Conservation (phyloP, 1,139 yeast genomes). For the Suhomyces anneliseae region DNA sequence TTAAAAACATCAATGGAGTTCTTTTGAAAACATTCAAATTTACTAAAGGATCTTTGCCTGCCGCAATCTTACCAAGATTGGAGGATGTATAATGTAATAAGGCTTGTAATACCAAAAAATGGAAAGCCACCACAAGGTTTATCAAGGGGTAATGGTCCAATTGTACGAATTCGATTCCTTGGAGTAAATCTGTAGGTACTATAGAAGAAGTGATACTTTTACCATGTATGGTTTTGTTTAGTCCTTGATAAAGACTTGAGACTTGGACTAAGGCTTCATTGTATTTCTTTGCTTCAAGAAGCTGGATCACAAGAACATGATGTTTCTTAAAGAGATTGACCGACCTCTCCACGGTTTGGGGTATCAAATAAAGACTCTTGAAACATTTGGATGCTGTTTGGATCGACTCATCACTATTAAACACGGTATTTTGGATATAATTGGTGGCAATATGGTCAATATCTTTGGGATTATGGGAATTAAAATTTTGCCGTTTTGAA, state of each 20-base stretch:
- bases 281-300: slow-evolving; percentile 26
- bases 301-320: slow-evolving; percentile 30
- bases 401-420: slow-evolving; percentile 5
- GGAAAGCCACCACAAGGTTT: slow-evolving; percentile 31
- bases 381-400: slow-evolving; percentile 18
- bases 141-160: slow-evolving; percentile 11
- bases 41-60: slow-evolving; percentile 12
- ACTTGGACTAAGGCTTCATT: slow-evolving; percentile 16
- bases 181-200: not conserved
- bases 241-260: slow-evolving; percentile 10
- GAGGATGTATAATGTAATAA: slow-evolving; percentile 27
- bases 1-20: slow-evolving; percentile 23
- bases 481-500: slow-evolving; percentile 13
- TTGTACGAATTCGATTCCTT: slow-evolving; percentile 3
- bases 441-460: slow-evolving; percentile 14
- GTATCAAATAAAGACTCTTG: slow-evolving; percentile 19
- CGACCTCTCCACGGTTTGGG: slow-evolving; percentile 7
- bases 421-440: slow-evolving; percentile 7
- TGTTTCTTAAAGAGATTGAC: slow-evolving; percentile 24
- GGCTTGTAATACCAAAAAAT: slow-evolving; percentile 33
- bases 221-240: slow-evolving; percentile 5
- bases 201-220: not conserved
- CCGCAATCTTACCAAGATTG: slow-evolving; percentile 17
- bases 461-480: slow-evolving; percentile 9
- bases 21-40: slow-evolving; percentile 11